A percentile compares a stretch with the other conserved stretches of the same genome.
Conservation (phyloP, 441 rosid genomes). For the Gossypium davidsonii region DNA sequence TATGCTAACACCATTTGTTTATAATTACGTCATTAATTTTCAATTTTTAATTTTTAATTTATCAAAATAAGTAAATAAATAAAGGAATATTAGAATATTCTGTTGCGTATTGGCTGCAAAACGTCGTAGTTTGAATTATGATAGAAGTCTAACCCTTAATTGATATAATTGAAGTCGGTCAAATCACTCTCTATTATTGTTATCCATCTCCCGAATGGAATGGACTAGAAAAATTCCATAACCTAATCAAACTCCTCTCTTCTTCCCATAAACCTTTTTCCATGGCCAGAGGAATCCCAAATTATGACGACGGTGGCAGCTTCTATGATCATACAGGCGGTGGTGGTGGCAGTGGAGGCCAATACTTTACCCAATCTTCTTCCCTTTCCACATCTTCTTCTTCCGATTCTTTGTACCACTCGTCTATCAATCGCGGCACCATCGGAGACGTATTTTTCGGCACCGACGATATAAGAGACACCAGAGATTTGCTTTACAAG, state of each 20-base stretch:
- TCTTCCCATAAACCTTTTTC: background rate
- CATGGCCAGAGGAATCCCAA: constrained; percentile 10
- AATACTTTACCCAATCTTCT: background rate
- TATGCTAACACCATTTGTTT: too few species aligned
- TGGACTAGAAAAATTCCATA: background rate
- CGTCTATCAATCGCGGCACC: background rate
- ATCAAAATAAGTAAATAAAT: too few species aligned
- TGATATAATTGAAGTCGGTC: background rate
- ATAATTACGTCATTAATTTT: too few species aligned
- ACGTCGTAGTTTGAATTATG: background rate
- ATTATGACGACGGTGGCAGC: background rate
- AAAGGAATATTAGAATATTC: too few species aligned
- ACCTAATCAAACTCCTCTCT: background rate
- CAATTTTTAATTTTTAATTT: too few species aligned
- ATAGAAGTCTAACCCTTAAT: background rate
- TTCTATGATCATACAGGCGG: background rate
- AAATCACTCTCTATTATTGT: background rate
- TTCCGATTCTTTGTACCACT: background rate
- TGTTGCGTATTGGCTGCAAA: background rate
- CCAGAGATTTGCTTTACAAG: background rate
- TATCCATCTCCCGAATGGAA: background rate
- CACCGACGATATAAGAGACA: constrained; percentile 9
- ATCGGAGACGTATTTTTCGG: constrained; percentile 16
- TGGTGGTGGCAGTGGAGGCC: background rate
- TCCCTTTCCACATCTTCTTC: background rate